Evolutionary conservation across 139 green algal genomes (phyloP).

Genomic region (Auxenochlorella protothecoides): DNA sequence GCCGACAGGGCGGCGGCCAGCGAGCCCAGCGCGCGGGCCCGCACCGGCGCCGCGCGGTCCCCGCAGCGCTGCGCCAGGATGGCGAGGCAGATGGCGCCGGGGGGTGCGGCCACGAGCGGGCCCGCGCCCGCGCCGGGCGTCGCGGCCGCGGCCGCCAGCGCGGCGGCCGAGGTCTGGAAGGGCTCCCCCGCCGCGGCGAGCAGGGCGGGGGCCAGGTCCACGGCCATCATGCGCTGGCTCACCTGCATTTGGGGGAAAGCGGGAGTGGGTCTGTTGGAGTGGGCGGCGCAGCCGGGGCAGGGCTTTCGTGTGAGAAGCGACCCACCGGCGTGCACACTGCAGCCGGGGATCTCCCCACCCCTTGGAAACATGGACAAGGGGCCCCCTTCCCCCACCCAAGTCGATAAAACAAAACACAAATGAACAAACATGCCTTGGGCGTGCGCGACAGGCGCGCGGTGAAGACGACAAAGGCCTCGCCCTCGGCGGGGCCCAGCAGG

Average conservation of each 20-base stretch:
- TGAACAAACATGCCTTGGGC: conserved; percentile 12
- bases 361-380: not conserved
- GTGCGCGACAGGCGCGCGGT: conserved; percentile 27
- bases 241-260: conserved; percentile 17
- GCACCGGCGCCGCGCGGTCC: conserved; percentile 39
- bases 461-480: conserved; percentile 29
- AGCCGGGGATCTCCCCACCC: too few relatives aligned
- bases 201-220: conserved; percentile 44
- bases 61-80: conserved; percentile 40
- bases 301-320: too few relatives aligned
- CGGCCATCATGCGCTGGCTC: conserved; percentile 36
- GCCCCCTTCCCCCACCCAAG: not conserved
- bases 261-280: not conserved
- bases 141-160: not conserved
- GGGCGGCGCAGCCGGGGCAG: too few relatives aligned
- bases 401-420: not conserved
- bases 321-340: too few relatives aligned
- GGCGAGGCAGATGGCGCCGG: conserved; percentile 41
- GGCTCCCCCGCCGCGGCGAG: conserved; percentile 22
- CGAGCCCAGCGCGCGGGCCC: conserved; percentile 31
- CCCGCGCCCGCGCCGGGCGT: not conserved
- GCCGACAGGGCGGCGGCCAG: conserved; percentile 30
- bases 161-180: not conserved
- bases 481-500: conserved; percentile 19
- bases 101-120: conserved; percentile 4